Evolutionary conservation across 768 basidiomycete genomes (phyloP).

Genomic region (Russula sp.): DNA sequence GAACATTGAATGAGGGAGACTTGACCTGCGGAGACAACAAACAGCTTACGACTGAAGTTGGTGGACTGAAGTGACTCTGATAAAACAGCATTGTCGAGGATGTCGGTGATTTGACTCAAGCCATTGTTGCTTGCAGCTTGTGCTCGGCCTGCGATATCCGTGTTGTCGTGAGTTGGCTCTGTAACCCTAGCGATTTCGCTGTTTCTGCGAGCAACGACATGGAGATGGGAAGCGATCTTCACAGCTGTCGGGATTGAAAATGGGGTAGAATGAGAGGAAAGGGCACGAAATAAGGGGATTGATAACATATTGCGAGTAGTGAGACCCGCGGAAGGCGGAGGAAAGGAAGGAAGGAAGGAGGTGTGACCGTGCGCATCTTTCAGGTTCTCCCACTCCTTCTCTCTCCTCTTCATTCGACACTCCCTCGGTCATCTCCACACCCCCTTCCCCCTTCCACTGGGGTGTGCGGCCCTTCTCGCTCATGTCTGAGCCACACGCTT

Average conservation of each 20-base stretch:
- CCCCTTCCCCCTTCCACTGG: slow-evolving; percentile 1
- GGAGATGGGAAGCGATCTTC: not conserved
- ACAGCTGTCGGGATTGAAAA: not conserved
- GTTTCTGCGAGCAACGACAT: not conserved
- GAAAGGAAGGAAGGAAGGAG: too few relatives aligned
- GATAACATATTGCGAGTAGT: not conserved
- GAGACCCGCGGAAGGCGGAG: slow-evolving; percentile 2
- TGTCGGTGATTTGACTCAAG: slow-evolving; percentile 8
- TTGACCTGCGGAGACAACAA: not conserved
- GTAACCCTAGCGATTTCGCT: not conserved
- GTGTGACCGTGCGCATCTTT: too few relatives aligned
- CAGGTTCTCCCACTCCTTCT: slow-evolving; percentile 1
- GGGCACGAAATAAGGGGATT: not conserved
- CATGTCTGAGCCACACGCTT: slow-evolving; percentile 31
- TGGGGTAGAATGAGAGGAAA: not conserved
- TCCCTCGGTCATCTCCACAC: slow-evolving; percentile 15
- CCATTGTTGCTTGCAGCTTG: not conserved
- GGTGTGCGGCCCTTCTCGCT: slow-evolving; percentile 18
- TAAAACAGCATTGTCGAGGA: slow-evolving; percentile 1
- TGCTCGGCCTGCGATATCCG: not conserved
- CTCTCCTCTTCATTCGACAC: slow-evolving; percentile 17
- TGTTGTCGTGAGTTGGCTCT: not conserved
- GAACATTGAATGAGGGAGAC: not conserved
- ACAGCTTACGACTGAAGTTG: slow-evolving; percentile 1
- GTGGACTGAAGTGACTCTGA: not conserved